These are phyloP conservation scores for Populus hybrid DNA, from an alignment of 441 rosid genomes.

Conservation along the genomic window DNA sequence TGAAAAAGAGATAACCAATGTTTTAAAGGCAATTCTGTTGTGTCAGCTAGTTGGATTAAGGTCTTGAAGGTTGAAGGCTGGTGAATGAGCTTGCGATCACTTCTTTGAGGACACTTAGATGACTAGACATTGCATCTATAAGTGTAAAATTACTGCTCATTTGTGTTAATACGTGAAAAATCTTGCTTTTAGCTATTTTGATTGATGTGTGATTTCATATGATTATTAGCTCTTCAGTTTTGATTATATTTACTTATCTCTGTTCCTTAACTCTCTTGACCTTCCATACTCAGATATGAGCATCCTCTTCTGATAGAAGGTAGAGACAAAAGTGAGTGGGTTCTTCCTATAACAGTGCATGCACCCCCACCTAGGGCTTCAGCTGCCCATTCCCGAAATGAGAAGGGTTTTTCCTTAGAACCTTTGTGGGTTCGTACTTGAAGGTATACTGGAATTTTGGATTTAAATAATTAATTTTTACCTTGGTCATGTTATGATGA, in stretches of 20 bases:
- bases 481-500: neutral
- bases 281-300: conserved; percentile 58
- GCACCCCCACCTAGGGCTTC: conserved; percentile 74
- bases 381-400: conserved; percentile 47
- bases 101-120: neutral
- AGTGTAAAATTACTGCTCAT: neutral
- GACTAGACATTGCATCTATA: neutral
- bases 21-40: neutral
- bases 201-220: neutral
- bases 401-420: conserved; percentile 61
- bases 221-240: neutral
- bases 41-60: neutral
- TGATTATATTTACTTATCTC: neutral
- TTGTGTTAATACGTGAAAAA: neutral
- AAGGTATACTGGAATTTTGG: conserved; percentile 16
- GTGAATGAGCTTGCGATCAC: neutral
- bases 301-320: conserved; percentile 84
- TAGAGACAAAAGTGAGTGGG: conserved; percentile 87
- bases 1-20: neutral
- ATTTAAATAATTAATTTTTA: neutral
- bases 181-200: neutral
- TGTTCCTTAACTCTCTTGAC: neutral
- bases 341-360: conserved; percentile 87
- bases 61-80: neutral
- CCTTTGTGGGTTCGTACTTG: conserved; percentile 67